Percentiles rank a stretch among this genome's conserved stretches.
These are phyloP conservation scores for Parasitella parasitica DNA, from an alignment of 371 early-diverging fungal genomes.

Conservation along the genomic window DNA sequence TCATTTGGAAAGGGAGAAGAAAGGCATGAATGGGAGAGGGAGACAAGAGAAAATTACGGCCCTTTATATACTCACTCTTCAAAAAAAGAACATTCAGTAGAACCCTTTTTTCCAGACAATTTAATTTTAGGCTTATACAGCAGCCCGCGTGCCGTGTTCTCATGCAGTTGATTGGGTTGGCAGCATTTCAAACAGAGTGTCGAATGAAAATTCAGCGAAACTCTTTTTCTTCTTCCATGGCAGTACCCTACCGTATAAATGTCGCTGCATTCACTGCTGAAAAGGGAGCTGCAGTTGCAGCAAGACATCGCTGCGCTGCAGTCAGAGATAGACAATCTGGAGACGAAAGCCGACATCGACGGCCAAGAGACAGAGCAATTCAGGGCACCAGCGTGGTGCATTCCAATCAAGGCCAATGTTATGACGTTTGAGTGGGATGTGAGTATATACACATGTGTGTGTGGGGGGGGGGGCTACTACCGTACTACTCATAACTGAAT, in stretches of 20 bases:
- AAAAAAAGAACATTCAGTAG: conserved; percentile 5
- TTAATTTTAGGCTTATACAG: not conserved
- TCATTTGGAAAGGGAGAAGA: not conserved
- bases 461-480: too few relatives aligned
- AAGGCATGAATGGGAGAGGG: not conserved
- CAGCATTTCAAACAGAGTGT: not conserved
- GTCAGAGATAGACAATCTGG: conserved; percentile 61
- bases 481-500: not conserved
- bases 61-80: not conserved
- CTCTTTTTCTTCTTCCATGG: not conserved
- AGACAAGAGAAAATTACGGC: not conserved
- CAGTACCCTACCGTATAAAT: too few relatives aligned
- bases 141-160: conserved; percentile 3
- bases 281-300: conserved; percentile 56
- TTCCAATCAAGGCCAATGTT: conserved; percentile 93
- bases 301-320: conserved; percentile 57
- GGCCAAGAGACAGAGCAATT: conserved; percentile 66
- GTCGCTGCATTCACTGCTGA: conserved; percentile 36
- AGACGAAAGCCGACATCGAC: conserved; percentile 33
- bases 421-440: conserved; percentile 92
- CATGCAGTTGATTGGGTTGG: not conserved
- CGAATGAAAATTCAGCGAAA: not conserved
- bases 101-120: not conserved
- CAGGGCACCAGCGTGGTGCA: conserved; percentile 91
- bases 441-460: conserved; percentile 17